phyloP scores from a whole-genome alignment of 2,329 filamentous ascomycete species.

The Sphaerulina vaccinii region DNA sequence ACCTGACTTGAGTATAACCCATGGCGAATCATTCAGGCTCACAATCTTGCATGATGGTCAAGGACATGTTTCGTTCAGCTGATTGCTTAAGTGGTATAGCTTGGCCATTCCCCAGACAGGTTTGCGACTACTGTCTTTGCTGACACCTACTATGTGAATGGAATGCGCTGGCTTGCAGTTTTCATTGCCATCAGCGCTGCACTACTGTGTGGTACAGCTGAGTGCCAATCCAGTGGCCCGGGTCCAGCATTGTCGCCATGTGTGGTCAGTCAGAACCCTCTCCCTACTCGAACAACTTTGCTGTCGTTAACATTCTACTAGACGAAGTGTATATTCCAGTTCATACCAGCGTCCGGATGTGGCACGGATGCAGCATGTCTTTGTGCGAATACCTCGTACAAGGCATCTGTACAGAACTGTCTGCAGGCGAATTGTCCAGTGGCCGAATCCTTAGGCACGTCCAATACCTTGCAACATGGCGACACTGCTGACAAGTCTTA shows the following conservation, averaged over 20 bases:
- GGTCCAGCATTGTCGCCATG: slow-evolving; percentile 6
- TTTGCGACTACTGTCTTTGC: no score
- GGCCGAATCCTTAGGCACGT: slow-evolving; percentile 10
- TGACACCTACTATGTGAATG: neutral
- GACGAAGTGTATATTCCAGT: slow-evolving; percentile 10
- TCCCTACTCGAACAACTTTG: neutral
- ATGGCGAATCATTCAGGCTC: neutral
- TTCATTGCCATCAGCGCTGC: neutral
- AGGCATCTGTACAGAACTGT: slow-evolving; percentile 4
- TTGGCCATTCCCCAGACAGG: no score
- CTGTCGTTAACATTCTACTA: neutral
- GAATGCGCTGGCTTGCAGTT: neutral
- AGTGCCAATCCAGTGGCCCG: neutral
- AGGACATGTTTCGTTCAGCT: no score
- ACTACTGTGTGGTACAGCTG: neutral
- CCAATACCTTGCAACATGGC: neutral
- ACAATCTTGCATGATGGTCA: neutral
- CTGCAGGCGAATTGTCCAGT: slow-evolving; percentile 12
- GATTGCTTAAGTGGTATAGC: no score
- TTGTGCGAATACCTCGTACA: neutral
- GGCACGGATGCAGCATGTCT: slow-evolving; percentile 18
- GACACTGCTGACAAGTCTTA: neutral
- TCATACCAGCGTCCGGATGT: slow-evolving; percentile 10
- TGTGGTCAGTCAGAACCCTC: neutral
- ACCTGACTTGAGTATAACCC: neutral